phyloP scores from a whole-genome alignment of 352 stramenopile species.

The Phytophthora citricola region DNA sequence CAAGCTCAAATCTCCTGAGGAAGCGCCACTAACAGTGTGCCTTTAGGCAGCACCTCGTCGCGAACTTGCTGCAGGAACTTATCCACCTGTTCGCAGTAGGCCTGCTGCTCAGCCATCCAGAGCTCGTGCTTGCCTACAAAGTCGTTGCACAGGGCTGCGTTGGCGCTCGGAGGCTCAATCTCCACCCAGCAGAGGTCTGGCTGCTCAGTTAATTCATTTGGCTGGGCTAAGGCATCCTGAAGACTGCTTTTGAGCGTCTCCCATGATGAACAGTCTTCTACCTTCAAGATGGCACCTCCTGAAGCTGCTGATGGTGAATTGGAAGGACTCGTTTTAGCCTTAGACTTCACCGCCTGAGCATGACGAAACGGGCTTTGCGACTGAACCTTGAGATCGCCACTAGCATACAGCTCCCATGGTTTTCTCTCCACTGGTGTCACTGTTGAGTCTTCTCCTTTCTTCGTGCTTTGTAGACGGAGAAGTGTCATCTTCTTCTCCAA shows the following conservation, averaged over 20 bases:
- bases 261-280: slow-evolving; percentile 46
- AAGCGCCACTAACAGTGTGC: slow-evolving; percentile 69
- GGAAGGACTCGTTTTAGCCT: slow-evolving; percentile 18
- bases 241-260: slow-evolving; percentile 44
- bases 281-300: slow-evolving; percentile 27
- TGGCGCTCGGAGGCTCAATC: slow-evolving; percentile 57
- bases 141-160: slow-evolving; percentile 43
- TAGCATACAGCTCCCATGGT: slow-evolving; percentile 78
- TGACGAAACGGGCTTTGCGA: slow-evolving; percentile 63
- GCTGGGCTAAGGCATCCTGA: slow-evolving; percentile 21
- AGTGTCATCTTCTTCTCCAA: slow-evolving; percentile 62
- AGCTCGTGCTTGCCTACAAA: slow-evolving; percentile 68
- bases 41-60: slow-evolving; percentile 49
- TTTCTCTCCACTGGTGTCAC: slow-evolving; percentile 42
- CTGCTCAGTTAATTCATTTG: slow-evolving; percentile 8
- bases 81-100: slow-evolving; percentile 60
- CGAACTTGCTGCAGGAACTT: slow-evolving; percentile 52
- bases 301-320: not conserved
- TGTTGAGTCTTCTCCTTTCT: slow-evolving; percentile 15
- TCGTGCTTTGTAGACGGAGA: slow-evolving; percentile 40
- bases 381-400: slow-evolving; percentile 60
- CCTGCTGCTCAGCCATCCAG: slow-evolving; percentile 72
- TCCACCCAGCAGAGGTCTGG: slow-evolving; percentile 81
- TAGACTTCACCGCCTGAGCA: slow-evolving; percentile 36
- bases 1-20: slow-evolving; percentile 76